A percentile compares a stretch with the other conserved stretches of the same genome.
phyloP scores from a whole-genome alignment of 2,329 filamentous ascomycete genomes.

The Cylindrodendrum hubeiense region DNA sequence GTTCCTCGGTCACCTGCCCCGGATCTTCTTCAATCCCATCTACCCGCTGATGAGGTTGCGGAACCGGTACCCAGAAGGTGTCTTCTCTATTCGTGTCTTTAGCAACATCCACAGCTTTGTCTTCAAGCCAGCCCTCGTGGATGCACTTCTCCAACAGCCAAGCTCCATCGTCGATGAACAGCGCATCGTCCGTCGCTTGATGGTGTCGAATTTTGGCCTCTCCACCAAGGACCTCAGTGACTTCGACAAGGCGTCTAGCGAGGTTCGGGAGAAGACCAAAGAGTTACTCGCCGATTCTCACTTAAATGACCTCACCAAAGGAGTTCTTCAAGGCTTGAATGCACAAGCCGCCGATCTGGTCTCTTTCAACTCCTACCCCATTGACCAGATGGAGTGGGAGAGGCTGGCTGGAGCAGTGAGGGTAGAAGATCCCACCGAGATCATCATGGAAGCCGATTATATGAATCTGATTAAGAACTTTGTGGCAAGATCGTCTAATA shows the following conservation, averaged over 20 bases:
- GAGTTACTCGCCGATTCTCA: conserved; percentile 43
- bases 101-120: conserved; percentile 51
- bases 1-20: conserved; percentile 51
- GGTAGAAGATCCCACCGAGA: conserved; percentile 43
- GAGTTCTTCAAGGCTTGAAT: conserved; percentile 39
- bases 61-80: conserved; percentile 48
- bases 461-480: conserved; percentile 52
- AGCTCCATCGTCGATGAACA: conserved; percentile 43
- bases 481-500: conserved; percentile 50
- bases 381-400: conserved; percentile 56
- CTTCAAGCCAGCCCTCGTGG: conserved; percentile 47
- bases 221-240: conserved; percentile 46
- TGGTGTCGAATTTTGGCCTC: conserved; percentile 51
- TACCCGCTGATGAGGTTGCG: conserved; percentile 48
- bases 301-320: conserved; percentile 38
- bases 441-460: conserved; percentile 50
- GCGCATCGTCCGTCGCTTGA: conserved; percentile 40
- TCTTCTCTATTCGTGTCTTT: conserved; percentile 51
- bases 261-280: conserved; percentile 45
- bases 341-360: conserved; percentile 50
- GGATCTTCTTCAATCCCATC: conserved; percentile 45
- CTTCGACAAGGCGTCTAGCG: conserved; percentile 44
- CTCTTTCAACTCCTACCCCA: conserved; percentile 52
- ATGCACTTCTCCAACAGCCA: conserved; percentile 47
- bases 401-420: conserved; percentile 47